Evolutionary conservation across 495 filamentous ascomycete genomes (phyloP), one percentile per base, ranked within the genome.

Genomic region (Pyrenopolyporus hunteri): DNA sequence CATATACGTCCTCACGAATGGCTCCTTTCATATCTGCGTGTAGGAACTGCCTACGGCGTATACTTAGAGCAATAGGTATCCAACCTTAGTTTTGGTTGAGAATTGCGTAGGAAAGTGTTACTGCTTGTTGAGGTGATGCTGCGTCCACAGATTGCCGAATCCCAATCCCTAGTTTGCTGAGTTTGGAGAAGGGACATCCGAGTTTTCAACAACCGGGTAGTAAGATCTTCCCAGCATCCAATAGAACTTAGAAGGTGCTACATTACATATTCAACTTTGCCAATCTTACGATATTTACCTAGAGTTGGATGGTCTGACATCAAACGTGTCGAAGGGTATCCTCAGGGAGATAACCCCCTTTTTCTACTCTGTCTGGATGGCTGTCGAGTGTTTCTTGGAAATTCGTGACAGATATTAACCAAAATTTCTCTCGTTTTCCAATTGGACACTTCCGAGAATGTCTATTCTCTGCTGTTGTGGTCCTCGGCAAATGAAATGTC

Each of bases 391-490:
- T 51, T 59, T 50, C 60, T 62, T 57, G 47, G 48, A 67, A 42
- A 59, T 36, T 13, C 53, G 19, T 31, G 50, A 56, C 60, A 57
- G 28, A 46, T 57, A 35, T 57, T 49, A 54, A 13, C 45, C 40
- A 32, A 28, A 14, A 32, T 57, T 26, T 13, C 53, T 45, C 36
- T 42, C 48, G 8, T 28, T 50, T 47, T 22, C n/a, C 43, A 54
- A 31, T 45, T 59, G 14, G 39, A 43, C 39, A 57, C 51, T 50
- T 29, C 32, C 6, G 39, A 71, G 33, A 33, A 78, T 78, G 76
- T 64, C 72, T 36, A 66, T 75, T 47, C 64, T 78, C 46, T 78
- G 74, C 57, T 78, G 74, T 36, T 78, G 70, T 53, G 58, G 64
- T 16, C 36, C 66, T 14, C 64, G 64, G 42, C 73, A 71, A 49